These are phyloP conservation scores for Chlamydomonas schloesseri DNA, from an alignment of 139 green algal species.

Conservation along the genomic window DNA sequence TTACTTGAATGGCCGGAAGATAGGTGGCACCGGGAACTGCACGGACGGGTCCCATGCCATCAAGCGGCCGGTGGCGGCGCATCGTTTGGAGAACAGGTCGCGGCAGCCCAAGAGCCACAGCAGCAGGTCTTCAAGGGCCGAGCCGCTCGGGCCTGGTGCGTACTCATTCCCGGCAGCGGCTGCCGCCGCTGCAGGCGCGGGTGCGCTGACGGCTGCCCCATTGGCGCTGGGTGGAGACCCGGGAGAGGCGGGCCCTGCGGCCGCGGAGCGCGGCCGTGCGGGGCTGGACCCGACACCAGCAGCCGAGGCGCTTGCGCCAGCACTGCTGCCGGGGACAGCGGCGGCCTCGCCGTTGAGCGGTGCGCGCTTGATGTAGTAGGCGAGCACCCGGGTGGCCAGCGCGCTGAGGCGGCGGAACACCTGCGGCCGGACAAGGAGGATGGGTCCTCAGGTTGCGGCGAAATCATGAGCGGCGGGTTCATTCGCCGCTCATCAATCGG, in stretches of 20 bases:
- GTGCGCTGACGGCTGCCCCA: too few relatives aligned
- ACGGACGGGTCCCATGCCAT: slow-evolving; percentile 62
- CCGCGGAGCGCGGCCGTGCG: too few relatives aligned
- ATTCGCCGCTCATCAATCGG: too few relatives aligned
- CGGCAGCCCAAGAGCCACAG: slow-evolving; percentile 69
- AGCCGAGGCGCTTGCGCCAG: background rate
- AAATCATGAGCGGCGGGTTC: too few relatives aligned
- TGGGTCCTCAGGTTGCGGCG: background rate
- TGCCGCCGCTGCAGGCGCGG: too few relatives aligned
- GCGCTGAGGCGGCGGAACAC: slow-evolving; percentile 67
- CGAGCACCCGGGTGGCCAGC: slow-evolving; percentile 52
- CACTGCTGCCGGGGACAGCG: background rate
- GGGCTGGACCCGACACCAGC: background rate
- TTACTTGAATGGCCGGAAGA: slow-evolving; percentile 61
- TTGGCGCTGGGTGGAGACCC: too few relatives aligned
- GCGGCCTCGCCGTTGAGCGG: slow-evolving; percentile 27
- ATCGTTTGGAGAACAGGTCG: slow-evolving; percentile 68
- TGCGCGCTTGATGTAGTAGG: slow-evolving; percentile 43
- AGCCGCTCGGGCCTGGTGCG: background rate
- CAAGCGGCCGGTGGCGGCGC: slow-evolving; percentile 54
- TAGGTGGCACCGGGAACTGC: slow-evolving; percentile 57
- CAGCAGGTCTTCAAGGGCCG: slow-evolving; percentile 68
- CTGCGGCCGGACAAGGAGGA: slow-evolving; percentile 31
- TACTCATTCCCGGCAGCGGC: too few relatives aligned
- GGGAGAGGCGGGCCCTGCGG: too few relatives aligned